Base-by-base conservation (phyloP, 179 eudicot species). In the Camellia oleifera region DNA sequence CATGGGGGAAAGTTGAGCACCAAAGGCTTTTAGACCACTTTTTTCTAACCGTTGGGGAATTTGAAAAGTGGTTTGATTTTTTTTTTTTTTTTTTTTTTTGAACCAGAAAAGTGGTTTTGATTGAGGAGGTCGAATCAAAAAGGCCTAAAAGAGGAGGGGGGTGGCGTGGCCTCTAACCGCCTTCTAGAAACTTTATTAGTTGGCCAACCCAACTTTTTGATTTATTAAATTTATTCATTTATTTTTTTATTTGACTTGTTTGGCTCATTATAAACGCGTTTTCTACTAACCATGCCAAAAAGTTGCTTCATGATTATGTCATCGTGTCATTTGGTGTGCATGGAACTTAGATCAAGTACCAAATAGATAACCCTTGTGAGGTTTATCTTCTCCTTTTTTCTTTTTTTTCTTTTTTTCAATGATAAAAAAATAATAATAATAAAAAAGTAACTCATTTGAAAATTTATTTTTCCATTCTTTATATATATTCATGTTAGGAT, bases 201-300 rank as follows among this genome's bases (percentile, higher is more conserved):
- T 53, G 20, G 77, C 77, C 63, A 54, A 73, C 62, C 20, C 63
- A 9, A 56, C 77, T 12, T 32, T 73, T 73, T 56, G 53, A 72
- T 42, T 8, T 10, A 20, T 10, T 45, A 7, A 7, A 5, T 18
- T 48, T 72, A 20, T 4, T 13, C 12, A 7, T 23, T 53, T 53
- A 8, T 6, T 8, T 12, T 72, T 1, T 12, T 72, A 7, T 12
- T 68, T 40, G 7, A 6, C 10, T 7, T 5, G 20, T 2, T 42
- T 14, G 23, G 7, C 20, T 5, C 8, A n/a, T 69, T 8, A 18
- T 10, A 20, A 18, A 17, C 42, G 40, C 15, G 5, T 46, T 48
- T 69, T 5, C 8, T 14, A 18, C 20, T 10, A 20, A 12, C 54
- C 40, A 9, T 7, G 4, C 6, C n/a, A 4, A 62, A 62, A 62